A percentile compares a stretch with the other conserved stretches of the same genome.
Evolutionary conservation across 306 rosid species (phyloP).

Genomic region (Aeschynomene evenia): DNA sequence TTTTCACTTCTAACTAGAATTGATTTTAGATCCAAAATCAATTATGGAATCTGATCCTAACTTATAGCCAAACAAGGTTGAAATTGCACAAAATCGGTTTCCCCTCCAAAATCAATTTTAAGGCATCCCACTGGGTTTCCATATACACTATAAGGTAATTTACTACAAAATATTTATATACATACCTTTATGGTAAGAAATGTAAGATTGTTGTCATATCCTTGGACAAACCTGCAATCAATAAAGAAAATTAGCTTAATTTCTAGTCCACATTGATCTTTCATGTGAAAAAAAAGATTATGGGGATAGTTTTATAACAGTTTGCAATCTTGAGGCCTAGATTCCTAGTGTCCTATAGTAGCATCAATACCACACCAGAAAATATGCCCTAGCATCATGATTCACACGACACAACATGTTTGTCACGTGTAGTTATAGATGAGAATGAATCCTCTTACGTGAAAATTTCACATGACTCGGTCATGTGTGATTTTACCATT

Average conservation of each 20-base stretch:
- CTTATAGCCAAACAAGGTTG: no score
- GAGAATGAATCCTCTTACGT: no score
- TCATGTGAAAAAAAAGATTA: not conserved
- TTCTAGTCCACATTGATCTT: not conserved
- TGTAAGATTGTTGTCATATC: slow-evolving; percentile 70
- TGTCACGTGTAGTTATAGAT: not conserved
- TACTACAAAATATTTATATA: not conserved
- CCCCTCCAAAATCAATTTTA: no score
- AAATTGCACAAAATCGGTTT: no score
- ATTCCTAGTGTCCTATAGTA: not conserved
- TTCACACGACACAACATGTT: not conserved
- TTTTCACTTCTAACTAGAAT: no score
- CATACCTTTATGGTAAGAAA: slow-evolving; percentile 80
- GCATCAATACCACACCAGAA: not conserved
- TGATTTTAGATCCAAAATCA: no score
- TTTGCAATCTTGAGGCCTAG: not conserved
- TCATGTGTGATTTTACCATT: no score
- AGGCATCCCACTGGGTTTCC: no score
- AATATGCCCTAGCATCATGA: not conserved
- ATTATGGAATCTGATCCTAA: no score
- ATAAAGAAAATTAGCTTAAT: not conserved
- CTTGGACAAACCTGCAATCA: slow-evolving; percentile 66
- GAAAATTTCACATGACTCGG: no score
- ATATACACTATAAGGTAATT: no score
- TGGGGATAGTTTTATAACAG: not conserved